Base-by-base conservation (phyloP, 306 rosid genomes). In the Benincasa hispida region DNA sequence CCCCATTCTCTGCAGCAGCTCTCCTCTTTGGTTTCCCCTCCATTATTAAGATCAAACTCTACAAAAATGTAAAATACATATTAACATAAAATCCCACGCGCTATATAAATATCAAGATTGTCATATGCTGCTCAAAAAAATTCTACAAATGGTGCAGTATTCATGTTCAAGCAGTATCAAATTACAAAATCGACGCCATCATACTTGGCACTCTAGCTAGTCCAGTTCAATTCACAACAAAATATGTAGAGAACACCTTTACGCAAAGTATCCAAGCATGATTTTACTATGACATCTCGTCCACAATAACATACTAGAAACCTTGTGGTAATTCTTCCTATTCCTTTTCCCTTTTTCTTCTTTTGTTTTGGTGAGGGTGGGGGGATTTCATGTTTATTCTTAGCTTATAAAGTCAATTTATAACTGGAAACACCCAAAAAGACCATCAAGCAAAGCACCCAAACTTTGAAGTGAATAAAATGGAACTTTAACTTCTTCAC, bases 21-120 rank as follows among this genome's bases (percentile, higher is more conserved):
- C 87, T 91, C 62, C 91, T 87, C 85, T 83, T 92, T 21, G 86
- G 50, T 81, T 88, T 89, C 6, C 18, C 75, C 35, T 90, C 95
- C 96, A 92, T 87, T 78, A 70, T 32, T 74, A 80, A 77, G 84
- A 70, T 68, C 54, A 68, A 79, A 47, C 65, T 59, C 77, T 47
- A 47, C 11, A 83, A 65, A 72, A 67, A 68, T 41, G 7, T 12
- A 13, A 37, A 68, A 30, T 17, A 18, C 41, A 61, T 28, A 61
- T 30, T 28, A 61, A 61, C 6, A 61, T 22, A 61, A 30, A 2
- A 61, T 60, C 13, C 7, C 13, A 69, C 4, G 3, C 27, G 6
- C 35, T 27, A 14, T 2, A 24, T 45, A 69, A 24, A 69, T 68
- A 22, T 22, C 55, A 22, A 14, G 51, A 22, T 42, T 68, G 55